Evolutionary conservation across 495 filamentous ascomycete species (phyloP), one percentile per base, ranked within the genome.

Genomic region (Aspergillus diversus): DNA sequence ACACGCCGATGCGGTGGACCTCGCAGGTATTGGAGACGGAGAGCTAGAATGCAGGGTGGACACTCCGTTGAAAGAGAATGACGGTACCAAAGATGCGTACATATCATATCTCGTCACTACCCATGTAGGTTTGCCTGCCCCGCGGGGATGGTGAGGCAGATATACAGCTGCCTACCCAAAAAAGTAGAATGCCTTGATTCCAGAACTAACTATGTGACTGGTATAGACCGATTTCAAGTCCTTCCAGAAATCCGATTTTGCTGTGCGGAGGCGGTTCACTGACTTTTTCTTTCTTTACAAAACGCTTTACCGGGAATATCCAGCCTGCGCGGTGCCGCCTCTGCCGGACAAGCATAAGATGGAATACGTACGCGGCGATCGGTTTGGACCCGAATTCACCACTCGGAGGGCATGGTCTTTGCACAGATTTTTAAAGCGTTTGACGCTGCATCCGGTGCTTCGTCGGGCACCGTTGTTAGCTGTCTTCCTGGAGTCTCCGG

Each of bases 231-330:
- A 95, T 71, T 98, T 97, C 73, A 87, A 91, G 60, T 90, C 90
- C 66, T 99, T 97, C 75, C 90, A 93, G 72, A 90, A 89, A 68
- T 77, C 90, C 15, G 83, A 85, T 1, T 90, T 90, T 62, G 76
- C 78, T 33, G 90, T 96, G 46, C 91, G 96, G 58, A 86, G 95
- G 63, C 90, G 95, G 65, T 99, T 97, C 73, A 97, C 93, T 59
- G 95, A 99, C 75, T 99, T 99, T 73, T 90, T 96, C 63, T 99
- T 97, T 72, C 87, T 99, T 59, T 97, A 91, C 83, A 98, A 97
- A 75, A 87, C 87, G 33, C 86, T 99, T 46, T 87, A 81, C 57
- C 86, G 87, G 66, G 92, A 97, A 70, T 98, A 92, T 69, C 92
- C 92, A 35, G 90, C 89, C 72, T 92, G 87, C 78, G 96, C 95